Conservation (phyloP, 2,329 filamentous ascomycete species). For the Aplosporella prunicola region DNA sequence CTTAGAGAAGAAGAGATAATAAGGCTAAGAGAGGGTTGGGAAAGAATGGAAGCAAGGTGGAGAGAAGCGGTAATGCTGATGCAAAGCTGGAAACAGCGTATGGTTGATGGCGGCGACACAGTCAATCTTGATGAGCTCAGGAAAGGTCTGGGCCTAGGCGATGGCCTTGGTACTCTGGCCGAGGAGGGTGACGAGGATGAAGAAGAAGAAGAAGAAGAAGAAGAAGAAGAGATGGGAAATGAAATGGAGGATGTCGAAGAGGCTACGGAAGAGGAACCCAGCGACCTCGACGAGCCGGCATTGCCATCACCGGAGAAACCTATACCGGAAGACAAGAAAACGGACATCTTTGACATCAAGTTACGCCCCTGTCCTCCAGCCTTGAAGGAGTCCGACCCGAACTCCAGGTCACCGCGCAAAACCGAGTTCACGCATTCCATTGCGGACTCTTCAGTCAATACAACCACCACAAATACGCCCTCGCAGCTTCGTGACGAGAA, state of each 20-base stretch:
- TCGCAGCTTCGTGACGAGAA: constrained; percentile 25
- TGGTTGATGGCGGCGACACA: constrained; percentile 59
- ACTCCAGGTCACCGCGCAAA: constrained; percentile 27
- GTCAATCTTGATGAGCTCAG: constrained; percentile 53
- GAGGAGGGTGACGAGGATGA: constrained; percentile 22
- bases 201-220: constrained; percentile 18
- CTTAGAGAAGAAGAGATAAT: constrained; percentile 86
- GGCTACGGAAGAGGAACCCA: background rate
- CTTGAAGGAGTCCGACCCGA: constrained; percentile 27
- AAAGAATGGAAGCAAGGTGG: constrained; percentile 88
- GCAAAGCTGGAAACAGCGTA: constrained; percentile 80
- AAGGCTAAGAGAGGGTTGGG: constrained; percentile 74
- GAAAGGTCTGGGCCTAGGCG: constrained; percentile 52
- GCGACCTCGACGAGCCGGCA: constrained; percentile 14
- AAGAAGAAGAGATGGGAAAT: constrained; percentile 15
- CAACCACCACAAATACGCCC: constrained; percentile 22
- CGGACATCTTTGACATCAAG: constrained; percentile 27
- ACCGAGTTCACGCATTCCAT: constrained; percentile 28
- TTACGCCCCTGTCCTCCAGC: constrained; percentile 21
- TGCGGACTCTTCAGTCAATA: constrained; percentile 7
- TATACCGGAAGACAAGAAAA: constrained; percentile 13
- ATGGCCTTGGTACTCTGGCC: constrained; percentile 30
- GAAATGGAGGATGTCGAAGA: constrained; percentile 10
- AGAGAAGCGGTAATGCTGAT: constrained; percentile 83
- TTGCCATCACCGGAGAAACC: constrained; percentile 18